Evolutionary conservation across 345 rosid species (phyloP), one percentile per base, ranked within the genome.

Genomic region (Litchi chinensis): DNA sequence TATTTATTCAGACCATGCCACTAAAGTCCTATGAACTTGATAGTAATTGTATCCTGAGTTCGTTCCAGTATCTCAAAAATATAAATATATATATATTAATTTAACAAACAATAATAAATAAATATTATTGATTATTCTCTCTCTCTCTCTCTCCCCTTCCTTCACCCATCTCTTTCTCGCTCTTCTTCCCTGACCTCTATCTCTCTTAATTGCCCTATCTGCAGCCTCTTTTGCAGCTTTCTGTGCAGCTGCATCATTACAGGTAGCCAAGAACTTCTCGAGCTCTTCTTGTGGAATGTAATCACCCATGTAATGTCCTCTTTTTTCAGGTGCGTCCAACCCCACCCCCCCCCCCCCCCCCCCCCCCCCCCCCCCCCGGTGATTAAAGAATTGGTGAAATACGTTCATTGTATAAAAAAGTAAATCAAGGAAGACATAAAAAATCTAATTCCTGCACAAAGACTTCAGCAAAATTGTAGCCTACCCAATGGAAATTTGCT

Each of bases 261-360:
- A 97, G 79, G 82, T 72, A 78, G 98, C 87, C 87, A 97, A 57
- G 85, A 97, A 97, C 86, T 93, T 94, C 81, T 92, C 98, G 59
- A 97, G 95, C 97, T 94, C 98, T 76, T 90, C 96, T 19, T 21
- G 84, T 21, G 98, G 99, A 83, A 97, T 97, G 80, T 91, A 97
- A 82, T 97, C 99, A 44, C 99, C 99, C 98, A 97, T 97, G 88
- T 97, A 98, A 83, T 97, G 98, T 82, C 98, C 99, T 87, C 89
- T 92, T 82, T 91, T 91, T 16, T 74, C 39, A 70, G 88, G 37
- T 84, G 76, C 82, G n/a, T n/a, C n/a, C n/a, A n/a, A n/a, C n/a
- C n/a, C n/a, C n/a, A n/a, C n/a, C n/a, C n/a, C n/a, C n/a, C n/a
- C n/a, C n/a, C n/a, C n/a, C n/a, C n/a, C n/a, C n/a, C n/a, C n/a